phyloP scores from a whole-genome alignment of 306 rosid species.

The Trichosanthes truncata region DNA sequence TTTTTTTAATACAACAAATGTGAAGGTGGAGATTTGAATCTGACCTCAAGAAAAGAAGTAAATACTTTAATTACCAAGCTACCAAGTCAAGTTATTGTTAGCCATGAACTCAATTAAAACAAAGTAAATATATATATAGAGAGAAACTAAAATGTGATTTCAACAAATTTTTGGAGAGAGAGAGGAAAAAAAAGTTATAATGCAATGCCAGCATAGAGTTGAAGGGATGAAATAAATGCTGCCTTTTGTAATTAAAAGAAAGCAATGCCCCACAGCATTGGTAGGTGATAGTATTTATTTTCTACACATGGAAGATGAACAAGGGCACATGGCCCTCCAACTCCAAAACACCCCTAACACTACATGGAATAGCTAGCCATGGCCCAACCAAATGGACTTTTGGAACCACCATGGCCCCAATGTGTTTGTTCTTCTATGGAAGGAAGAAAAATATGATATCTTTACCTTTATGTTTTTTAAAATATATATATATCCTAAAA shows the following conservation, averaged over 20 bases:
- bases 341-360: background rate
- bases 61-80: background rate
- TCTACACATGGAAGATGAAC: conserved; percentile 9
- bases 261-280: background rate
- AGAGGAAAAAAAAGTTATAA: background rate
- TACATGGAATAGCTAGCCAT: background rate
- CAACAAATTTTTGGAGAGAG: background rate
- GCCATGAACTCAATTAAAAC: background rate
- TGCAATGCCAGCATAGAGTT: conserved; percentile 2
- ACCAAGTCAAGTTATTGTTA: no score
- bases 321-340: conserved; percentile 7
- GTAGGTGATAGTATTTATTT: background rate
- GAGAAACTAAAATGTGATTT: background rate
- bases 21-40: no score
- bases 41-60: background rate
- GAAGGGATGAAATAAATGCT: conserved; percentile 8
- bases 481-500: background rate
- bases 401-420: background rate
- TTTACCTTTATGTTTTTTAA: background rate
- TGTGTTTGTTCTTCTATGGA: background rate
- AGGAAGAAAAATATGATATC: background rate
- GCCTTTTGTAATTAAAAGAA: conserved; percentile 9
- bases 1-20: no score
- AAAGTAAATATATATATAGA: no score
- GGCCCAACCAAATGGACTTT: conserved; percentile 3